Evolutionary conservation across 2,329 filamentous ascomycete species (phyloP), one percentile per base, ranked within the genome.

Genomic region (Fusarium decemcellulare): DNA sequence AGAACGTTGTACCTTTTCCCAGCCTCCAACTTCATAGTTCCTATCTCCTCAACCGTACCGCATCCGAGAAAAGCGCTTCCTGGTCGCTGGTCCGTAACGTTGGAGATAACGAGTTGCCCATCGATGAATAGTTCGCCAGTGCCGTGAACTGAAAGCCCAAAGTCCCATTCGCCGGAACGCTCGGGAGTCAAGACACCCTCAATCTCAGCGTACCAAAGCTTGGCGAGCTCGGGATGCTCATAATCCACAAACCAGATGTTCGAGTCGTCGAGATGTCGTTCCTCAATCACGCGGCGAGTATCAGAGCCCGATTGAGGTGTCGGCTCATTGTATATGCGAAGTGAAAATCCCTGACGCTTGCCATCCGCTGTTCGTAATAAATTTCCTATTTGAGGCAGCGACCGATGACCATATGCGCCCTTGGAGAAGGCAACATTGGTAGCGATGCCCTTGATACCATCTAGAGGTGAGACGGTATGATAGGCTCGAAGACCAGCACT

Each of bases 11-110:
- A 70, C 8, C 43, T 12, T 34, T 59, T 57, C 11, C 63, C 66
- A 11, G 59, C 63, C 44, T 70, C 63, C 3, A 71, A n/a, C 2
- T 23, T 40, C 48, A 54, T 63, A 23, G 7, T 46, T 4, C 74
- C 75, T 9, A 61, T 72, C 65, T 78, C 75, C 50, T 80, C 78
- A 10, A 76, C 71, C 2, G 77, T 79, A 2, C 78, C 78, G 15
- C 71, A 76, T 2, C 77, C 75, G 37, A 81, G 75, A 59, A 82
- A 81, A 23, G 76, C 72, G n/a, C 74, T 78, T 23, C 76, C 80
- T 15, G 70, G 67, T 5, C 64, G 64, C 59, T 80, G 77, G 37
- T 72, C 67, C 10, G 68, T 68, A 0, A 73, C 70, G 36, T 78
- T 76, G 2, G 75, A 73, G 18, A 79, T 74, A 4, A 80, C 62